Evolutionary conservation across 2,329 filamentous ascomycete species (phyloP).

Genomic region (Pseudogymnoascus sp.): DNA sequence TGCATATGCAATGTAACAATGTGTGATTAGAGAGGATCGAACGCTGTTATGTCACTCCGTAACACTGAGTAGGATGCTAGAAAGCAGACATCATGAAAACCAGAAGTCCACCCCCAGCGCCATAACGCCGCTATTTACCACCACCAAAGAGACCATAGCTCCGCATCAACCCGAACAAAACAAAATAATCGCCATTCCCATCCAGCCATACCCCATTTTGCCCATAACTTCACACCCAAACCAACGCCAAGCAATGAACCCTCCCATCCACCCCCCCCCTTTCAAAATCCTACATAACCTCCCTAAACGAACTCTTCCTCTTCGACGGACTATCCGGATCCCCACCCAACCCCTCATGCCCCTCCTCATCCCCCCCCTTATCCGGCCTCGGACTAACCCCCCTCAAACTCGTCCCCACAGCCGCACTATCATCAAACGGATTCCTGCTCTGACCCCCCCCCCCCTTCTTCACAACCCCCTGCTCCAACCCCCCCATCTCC

Average conservation of each 20-base stretch:
- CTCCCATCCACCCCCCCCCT: not conserved
- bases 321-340: conserved; percentile 51
- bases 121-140: not conserved
- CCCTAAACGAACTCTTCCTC: conserved; percentile 60
- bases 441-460: conserved; percentile 32
- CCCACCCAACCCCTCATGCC: conserved; percentile 31
- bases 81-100: not conserved
- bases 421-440: conserved; percentile 62
- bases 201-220: not conserved
- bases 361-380: conserved; percentile 20
- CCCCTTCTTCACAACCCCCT: conserved; percentile 9
- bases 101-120: not conserved
- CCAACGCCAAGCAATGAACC: not conserved
- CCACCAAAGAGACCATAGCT: not conserved
- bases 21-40: not conserved
- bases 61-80: not conserved
- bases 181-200: not conserved
- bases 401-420: conserved; percentile 48
- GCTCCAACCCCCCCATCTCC: conserved; percentile 33
- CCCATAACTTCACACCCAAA: not conserved
- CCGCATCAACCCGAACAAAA: not conserved
- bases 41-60: not conserved
- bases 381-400: conserved; percentile 73
- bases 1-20: not conserved
- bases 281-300: conserved; percentile 53